A percentile compares a stretch with the other conserved stretches of the same genome.
phyloP scores from a whole-genome alignment of 2,329 filamentous ascomycete species.

The Nakataea oryzae region DNA sequence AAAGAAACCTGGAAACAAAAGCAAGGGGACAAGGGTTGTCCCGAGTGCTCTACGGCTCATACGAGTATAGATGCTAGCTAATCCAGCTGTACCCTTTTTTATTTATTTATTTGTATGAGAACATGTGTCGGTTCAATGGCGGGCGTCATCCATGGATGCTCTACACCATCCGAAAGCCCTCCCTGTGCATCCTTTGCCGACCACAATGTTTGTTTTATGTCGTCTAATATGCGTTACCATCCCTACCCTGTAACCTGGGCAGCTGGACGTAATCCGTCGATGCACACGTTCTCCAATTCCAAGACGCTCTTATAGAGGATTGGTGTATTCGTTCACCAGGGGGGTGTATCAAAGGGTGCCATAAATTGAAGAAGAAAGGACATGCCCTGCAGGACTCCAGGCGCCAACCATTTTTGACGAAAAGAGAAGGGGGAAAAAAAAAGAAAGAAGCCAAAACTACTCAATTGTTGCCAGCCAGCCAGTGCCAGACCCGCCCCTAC shows the following conservation, averaged over 20 bases:
- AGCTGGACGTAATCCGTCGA: not conserved
- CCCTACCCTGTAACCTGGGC: not conserved
- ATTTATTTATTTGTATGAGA: not conserved
- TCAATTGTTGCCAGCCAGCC: not conserved
- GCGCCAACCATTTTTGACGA: not conserved
- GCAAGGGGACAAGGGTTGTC: not conserved
- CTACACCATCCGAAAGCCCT: not conserved
- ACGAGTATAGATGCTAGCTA: not conserved
- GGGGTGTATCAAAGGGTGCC: not conserved
- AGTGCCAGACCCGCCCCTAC: conserved; percentile 15
- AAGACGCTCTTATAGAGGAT: not conserved
- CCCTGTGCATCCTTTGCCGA: not conserved
- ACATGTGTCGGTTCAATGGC: not conserved
- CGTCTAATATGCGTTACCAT: not conserved
- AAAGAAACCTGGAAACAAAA: not conserved
- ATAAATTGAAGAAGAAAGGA: too few species aligned
- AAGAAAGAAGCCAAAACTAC: not conserved
- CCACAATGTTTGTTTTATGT: not conserved
- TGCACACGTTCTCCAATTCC: not conserved
- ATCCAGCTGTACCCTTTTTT: not conserved
- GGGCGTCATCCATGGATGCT: not conserved
- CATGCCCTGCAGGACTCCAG: not conserved
- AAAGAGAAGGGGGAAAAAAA: not conserved
- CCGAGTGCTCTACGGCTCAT: not conserved
- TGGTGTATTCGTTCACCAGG: too few species aligned